Conservation (phyloP, 768 basidiomycete species). For the Podaxis sp. region DNA sequence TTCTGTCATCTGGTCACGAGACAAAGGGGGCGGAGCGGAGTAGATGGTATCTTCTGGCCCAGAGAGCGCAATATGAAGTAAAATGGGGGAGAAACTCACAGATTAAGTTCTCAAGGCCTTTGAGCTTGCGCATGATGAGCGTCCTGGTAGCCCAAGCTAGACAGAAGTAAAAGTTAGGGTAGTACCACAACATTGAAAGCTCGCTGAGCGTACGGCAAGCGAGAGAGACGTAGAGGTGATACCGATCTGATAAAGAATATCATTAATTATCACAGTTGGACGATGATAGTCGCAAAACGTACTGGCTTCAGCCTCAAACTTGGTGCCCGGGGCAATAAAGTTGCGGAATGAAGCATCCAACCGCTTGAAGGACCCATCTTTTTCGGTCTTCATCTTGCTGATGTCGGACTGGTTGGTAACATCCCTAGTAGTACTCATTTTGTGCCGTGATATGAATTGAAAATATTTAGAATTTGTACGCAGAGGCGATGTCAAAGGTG, state of each 20-base stretch:
- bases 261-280: not conserved
- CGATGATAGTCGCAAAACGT: slow-evolving; percentile 18
- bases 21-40: not conserved
- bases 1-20: not conserved
- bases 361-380: slow-evolving; percentile 70
- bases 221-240: slow-evolving; percentile 87
- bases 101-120: slow-evolving; percentile 85
- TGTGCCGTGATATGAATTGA: not conserved
- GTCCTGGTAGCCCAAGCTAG: slow-evolving; percentile 93
- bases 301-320: slow-evolving; percentile 72
- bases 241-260: slow-evolving; percentile 59
- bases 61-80: not conserved
- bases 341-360: slow-evolving; percentile 48
- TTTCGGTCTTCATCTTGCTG: slow-evolving; percentile 46
- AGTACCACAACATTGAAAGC: not conserved
- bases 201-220: slow-evolving; percentile 65
- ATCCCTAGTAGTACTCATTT: slow-evolving; percentile 32
- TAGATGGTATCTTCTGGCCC: not conserved
- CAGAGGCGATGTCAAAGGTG: not conserved
- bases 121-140: slow-evolving; percentile 85
- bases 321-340: slow-evolving; percentile 36
- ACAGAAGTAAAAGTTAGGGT: slow-evolving; percentile 10
- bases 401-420: slow-evolving; percentile 48
- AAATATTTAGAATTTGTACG: not conserved
- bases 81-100: slow-evolving; percentile 42